phyloP scores from a whole-genome alignment of 23 red algal species.

The Agarophyton chilense region DNA sequence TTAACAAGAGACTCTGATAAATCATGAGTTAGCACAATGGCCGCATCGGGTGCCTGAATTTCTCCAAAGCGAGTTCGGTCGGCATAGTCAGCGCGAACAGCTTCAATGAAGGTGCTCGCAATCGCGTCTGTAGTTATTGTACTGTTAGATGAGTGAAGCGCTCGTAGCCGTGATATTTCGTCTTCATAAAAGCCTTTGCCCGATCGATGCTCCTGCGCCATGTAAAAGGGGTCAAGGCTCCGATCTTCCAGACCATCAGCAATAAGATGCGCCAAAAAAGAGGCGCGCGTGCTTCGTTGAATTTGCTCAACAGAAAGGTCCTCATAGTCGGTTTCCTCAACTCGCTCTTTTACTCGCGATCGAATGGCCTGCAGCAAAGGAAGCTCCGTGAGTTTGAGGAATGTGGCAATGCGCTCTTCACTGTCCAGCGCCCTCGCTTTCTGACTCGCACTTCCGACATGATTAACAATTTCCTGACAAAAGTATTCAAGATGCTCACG shows the following conservation, averaged over 20 bases:
- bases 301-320: slow-evolving; percentile 31
- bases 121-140: slow-evolving; percentile 46
- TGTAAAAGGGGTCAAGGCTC: slow-evolving; percentile 49
- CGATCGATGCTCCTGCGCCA: slow-evolving; percentile 32
- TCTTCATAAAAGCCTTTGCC: slow-evolving; percentile 46
- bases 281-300: slow-evolving; percentile 27
- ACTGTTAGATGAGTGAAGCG: slow-evolving; percentile 52
- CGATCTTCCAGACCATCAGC: slow-evolving; percentile 49
- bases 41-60: slow-evolving; percentile 63
- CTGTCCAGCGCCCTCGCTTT: slow-evolving; percentile 50
- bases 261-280: slow-evolving; percentile 52
- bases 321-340: slow-evolving; percentile 36
- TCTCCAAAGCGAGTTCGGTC: slow-evolving; percentile 60
- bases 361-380: slow-evolving; percentile 49
- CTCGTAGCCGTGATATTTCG: slow-evolving; percentile 51
- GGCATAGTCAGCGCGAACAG: slow-evolving; percentile 31
- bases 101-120: slow-evolving; percentile 43
- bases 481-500: slow-evolving; percentile 30
- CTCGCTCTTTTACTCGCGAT: slow-evolving; percentile 27
- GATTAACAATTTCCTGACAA: slow-evolving; percentile 67
- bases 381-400: slow-evolving; percentile 62
- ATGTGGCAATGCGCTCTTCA: slow-evolving; percentile 49
- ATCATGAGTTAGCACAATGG: slow-evolving; percentile 73
- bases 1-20: slow-evolving; percentile 60
- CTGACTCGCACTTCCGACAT: slow-evolving; percentile 61